Percentiles rank a stretch among this genome's conserved stretches.
Conservation (phyloP, 805 yeast species). For the Yamadazyma scolyti region DNA sequence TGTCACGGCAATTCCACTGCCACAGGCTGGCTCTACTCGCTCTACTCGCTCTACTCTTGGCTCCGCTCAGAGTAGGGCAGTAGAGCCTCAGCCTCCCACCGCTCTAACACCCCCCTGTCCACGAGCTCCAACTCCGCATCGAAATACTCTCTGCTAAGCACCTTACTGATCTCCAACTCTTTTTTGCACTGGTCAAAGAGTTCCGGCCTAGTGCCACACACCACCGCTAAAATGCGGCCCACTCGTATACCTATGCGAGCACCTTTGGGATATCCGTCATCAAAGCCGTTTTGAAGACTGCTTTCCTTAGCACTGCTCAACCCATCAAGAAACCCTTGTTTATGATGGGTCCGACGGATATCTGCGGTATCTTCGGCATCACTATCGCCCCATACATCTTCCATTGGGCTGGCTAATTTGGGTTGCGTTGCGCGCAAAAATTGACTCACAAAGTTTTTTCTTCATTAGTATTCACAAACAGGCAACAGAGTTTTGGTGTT, state of each 20-base stretch:
- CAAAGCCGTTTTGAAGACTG: conserved; percentile 77
- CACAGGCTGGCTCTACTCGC: too few relatives aligned
- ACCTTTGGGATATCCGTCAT: conserved; percentile 74
- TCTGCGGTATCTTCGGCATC: conserved; percentile 20
- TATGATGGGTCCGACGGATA: conserved; percentile 59
- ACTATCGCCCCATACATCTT: conserved; percentile 31
- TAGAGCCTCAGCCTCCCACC: too few relatives aligned
- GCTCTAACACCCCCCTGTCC: too few relatives aligned
- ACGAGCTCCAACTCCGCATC: conserved; percentile 42
- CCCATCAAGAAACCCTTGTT: conserved; percentile 85
- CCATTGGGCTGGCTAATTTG: conserved; percentile 6
- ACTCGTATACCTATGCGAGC: conserved; percentile 62
- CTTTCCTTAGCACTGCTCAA: conserved; percentile 62
- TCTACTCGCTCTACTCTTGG: too few relatives aligned
- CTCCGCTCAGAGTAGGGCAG: too few relatives aligned
- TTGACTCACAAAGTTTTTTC: too few relatives aligned
- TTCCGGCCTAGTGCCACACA: conserved; percentile 15
- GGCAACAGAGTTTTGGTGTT: too few relatives aligned
- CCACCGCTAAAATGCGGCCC: conserved; percentile 59
- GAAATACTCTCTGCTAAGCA: conserved; percentile 55
- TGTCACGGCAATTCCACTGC: too few relatives aligned
- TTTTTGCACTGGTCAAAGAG: conserved; percentile 34
- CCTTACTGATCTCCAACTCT: conserved; percentile 57
- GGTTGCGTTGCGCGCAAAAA: too few relatives aligned
- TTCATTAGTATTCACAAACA: too few relatives aligned